A percentile compares a stretch with the other conserved stretches of the same genome.
Conservation (phyloP, 257 asterid species). For the Solanum rostratum region DNA sequence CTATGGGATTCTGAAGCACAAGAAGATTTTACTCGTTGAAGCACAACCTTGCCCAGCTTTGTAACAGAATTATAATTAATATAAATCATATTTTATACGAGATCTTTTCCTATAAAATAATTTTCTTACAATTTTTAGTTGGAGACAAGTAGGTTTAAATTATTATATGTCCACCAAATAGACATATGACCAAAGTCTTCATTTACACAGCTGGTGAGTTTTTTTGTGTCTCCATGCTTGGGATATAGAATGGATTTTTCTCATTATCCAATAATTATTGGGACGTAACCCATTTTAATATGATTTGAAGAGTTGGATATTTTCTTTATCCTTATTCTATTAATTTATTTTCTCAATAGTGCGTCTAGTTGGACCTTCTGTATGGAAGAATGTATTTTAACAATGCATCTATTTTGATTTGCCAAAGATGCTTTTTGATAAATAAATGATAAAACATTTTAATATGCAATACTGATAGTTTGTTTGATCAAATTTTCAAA, state of each 20-base stretch:
- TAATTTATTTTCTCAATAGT: neutral
- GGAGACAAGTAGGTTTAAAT: neutral
- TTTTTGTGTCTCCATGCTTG: neutral
- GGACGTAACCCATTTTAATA: neutral
- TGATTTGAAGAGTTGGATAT: neutral
- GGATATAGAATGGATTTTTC: neutral
- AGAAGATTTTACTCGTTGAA: too few species aligned
- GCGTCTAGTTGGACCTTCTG: too few species aligned
- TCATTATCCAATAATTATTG: neutral
- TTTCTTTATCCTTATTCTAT: neutral
- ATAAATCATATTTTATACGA: neutral
- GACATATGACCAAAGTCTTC: neutral
- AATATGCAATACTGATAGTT: neutral
- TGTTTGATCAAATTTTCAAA: too few species aligned
- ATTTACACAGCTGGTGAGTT: neutral
- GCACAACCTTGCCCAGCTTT: neutral
- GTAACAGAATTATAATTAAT: neutral
- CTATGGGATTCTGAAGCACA: too few species aligned
- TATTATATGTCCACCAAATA: neutral
- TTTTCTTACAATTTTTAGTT: neutral
- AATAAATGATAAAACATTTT: neutral
- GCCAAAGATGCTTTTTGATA: neutral
- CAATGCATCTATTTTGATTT: neutral
- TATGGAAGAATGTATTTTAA: neutral
- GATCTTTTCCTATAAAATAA: neutral